phyloP scores from a whole-genome alignment of 2,329 filamentous ascomycete species.

The Tricladium varicosporioides region DNA sequence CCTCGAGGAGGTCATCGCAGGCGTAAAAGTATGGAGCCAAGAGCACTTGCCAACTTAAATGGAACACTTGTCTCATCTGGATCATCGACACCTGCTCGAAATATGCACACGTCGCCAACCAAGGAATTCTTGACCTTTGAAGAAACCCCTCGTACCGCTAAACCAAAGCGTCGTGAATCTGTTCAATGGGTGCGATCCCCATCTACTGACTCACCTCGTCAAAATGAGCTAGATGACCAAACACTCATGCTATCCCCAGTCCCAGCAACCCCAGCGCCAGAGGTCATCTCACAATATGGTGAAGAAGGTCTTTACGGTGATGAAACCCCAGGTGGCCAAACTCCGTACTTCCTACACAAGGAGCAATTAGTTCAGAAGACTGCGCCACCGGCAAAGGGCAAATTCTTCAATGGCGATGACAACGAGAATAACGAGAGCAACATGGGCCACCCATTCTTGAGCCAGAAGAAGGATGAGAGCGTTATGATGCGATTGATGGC shows the following conservation, averaged over 20 bases:
- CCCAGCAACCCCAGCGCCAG: conserved; percentile 32
- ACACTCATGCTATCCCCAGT: conserved; percentile 30
- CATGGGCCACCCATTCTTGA: conserved; percentile 42
- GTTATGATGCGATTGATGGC: conserved; percentile 55
- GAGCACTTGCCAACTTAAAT: conserved; percentile 65
- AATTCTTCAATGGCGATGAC: conserved; percentile 23
- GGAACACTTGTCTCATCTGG: conserved; percentile 54
- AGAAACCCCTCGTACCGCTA: conserved; percentile 30
- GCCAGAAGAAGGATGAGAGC: conserved; percentile 50
- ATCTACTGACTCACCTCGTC: conserved; percentile 13
- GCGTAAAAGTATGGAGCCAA: conserved; percentile 80
- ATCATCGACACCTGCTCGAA: conserved; percentile 27
- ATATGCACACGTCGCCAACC: conserved; percentile 28
- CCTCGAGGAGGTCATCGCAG: conserved; percentile 70
- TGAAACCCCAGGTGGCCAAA: conserved; percentile 30
- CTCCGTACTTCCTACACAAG: conserved; percentile 33
- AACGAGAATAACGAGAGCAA: conserved; percentile 1
- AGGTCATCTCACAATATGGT: conserved; percentile 29
- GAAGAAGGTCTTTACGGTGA: conserved; percentile 31
- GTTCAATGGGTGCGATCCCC: conserved; percentile 35
- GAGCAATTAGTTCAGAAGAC: conserved; percentile 33
- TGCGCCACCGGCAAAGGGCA: conserved; percentile 27
- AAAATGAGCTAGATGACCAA: conserved; percentile 24
- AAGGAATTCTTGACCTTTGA: conserved; percentile 30
- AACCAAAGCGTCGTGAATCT: conserved; percentile 30